These are phyloP conservation scores for Debaryomyces maramus DNA, from an alignment of 805 yeast species.

Conservation along the genomic window DNA sequence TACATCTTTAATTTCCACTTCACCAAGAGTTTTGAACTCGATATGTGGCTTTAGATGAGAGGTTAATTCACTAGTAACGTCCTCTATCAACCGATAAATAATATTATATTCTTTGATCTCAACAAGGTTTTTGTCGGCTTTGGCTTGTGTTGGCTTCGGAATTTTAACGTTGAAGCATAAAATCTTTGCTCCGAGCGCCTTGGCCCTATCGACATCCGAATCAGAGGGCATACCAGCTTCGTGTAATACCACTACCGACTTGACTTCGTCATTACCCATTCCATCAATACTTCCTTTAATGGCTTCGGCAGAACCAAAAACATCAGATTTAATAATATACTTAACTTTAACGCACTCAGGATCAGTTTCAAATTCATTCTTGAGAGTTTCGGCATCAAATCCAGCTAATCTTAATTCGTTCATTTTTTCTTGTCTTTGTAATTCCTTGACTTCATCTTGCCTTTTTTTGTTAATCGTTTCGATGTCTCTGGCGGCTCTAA, in stretches of 20 bases:
- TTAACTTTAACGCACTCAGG: conserved; percentile 34
- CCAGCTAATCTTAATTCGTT: conserved; percentile 65
- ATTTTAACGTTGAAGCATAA: conserved; percentile 75
- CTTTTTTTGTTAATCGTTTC: conserved; percentile 71
- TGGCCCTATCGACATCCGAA: conserved; percentile 41
- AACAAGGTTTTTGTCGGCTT: conserved; percentile 60
- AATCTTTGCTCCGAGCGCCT: conserved; percentile 57
- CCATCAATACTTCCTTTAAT: conserved; percentile 75
- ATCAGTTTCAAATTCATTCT: conserved; percentile 21
- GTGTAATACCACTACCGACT: conserved; percentile 62
- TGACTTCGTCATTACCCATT: conserved; percentile 86
- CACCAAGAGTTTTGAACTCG: conserved; percentile 66
- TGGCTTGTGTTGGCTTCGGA: conserved; percentile 59
- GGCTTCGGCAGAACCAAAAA: conserved; percentile 93
- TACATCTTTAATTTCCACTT: conserved; percentile 66
- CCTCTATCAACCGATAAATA: conserved; percentile 85
- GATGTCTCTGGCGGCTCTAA: conserved; percentile 62
- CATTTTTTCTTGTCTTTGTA: conserved; percentile 51
- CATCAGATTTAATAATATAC: conserved; percentile 86
- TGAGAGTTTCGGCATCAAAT: conserved; percentile 48
- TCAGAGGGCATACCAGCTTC: conserved; percentile 77
- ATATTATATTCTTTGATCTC: conserved; percentile 66
- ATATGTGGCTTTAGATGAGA: conserved; percentile 60
- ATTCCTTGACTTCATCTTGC: conserved; percentile 51
- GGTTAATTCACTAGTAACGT: conserved; percentile 66